These are phyloP conservation scores for Magnusiomyces paraingens DNA, from an alignment of 1,139 yeast species.

Conservation along the genomic window DNA sequence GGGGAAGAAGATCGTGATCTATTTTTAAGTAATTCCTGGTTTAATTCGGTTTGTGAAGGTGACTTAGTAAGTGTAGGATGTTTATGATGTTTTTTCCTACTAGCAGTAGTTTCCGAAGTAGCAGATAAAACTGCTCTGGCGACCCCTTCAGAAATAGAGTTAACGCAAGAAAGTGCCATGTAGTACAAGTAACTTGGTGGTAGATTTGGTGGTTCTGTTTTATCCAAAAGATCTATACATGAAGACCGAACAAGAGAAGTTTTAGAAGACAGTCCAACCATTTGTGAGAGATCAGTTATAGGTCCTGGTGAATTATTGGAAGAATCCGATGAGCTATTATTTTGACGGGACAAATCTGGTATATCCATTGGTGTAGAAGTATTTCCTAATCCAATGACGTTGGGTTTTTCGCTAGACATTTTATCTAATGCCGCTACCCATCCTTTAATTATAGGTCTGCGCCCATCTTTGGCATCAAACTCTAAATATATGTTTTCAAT, in stretches of 20 bases:
- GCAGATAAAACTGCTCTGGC: slow-evolving; percentile 46
- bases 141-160: slow-evolving; percentile 60
- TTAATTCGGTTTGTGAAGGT: slow-evolving; percentile 7
- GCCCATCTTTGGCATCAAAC: slow-evolving; percentile 53
- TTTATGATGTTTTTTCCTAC: slow-evolving; percentile 5
- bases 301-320: background rate
- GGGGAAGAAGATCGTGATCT: slow-evolving; percentile 9
- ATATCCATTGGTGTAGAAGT: slow-evolving; percentile 19
- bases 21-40: background rate
- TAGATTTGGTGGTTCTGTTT: slow-evolving; percentile 56
- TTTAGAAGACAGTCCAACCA: slow-evolving; percentile 24
- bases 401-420: slow-evolving; percentile 25
- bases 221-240: slow-evolving; percentile 71
- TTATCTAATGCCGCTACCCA: slow-evolving; percentile 43
- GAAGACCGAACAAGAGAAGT: slow-evolving; percentile 45
- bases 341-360: slow-evolving; percentile 8
- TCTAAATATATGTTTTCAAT: slow-evolving; percentile 49
- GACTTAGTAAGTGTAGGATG: background rate
- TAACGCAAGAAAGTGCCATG: slow-evolving; percentile 50
- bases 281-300: slow-evolving; percentile 7
- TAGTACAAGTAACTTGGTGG: slow-evolving; percentile 60
- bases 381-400: slow-evolving; percentile 23
- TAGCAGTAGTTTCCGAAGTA: slow-evolving; percentile 14
- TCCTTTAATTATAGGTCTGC: slow-evolving; percentile 57
- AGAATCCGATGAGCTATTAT: background rate